Evolutionary conservation across 495 filamentous ascomycete species (phyloP).

Genomic region (Aspergillus saccharolyticus): DNA sequence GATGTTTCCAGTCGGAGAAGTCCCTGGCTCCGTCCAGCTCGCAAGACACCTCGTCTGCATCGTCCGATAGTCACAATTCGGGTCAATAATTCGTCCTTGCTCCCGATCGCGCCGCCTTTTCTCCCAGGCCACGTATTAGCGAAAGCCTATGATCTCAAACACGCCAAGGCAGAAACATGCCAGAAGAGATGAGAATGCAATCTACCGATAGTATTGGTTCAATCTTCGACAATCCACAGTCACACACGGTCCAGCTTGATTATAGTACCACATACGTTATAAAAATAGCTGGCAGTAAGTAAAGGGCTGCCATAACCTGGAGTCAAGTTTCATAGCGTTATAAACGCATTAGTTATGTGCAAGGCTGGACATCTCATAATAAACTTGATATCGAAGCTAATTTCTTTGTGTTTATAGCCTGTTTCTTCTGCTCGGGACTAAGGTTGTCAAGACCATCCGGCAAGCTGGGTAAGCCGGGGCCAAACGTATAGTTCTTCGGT

Average conservation of each 20-base stretch:
- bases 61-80: background rate
- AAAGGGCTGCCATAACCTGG: slow-evolving; percentile 20
- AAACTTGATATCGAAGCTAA: slow-evolving; percentile 16
- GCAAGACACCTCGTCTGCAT: background rate
- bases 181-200: slow-evolving; percentile 10
- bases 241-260: no score
- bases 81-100: slow-evolving; percentile 10
- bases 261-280: no score
- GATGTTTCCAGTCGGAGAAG: slow-evolving; percentile 12
- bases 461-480: slow-evolving; percentile 14
- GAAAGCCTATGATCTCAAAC: background rate
- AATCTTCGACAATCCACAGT: no score
- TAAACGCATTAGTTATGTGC: slow-evolving; percentile 16
- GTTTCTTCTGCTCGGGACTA: slow-evolving; percentile 12
- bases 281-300: no score
- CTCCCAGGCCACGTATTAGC: slow-evolving; percentile 3
- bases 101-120: slow-evolving; percentile 8
- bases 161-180: slow-evolving; percentile 7
- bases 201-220: no score
- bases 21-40: background rate
- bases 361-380: slow-evolving; percentile 19
- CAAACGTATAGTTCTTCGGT: slow-evolving; percentile 17
- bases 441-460: slow-evolving; percentile 17
- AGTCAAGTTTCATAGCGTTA: slow-evolving; percentile 16
- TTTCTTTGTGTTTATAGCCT: slow-evolving; percentile 10